These are phyloP conservation scores for Collybia nuda DNA, from an alignment of 768 basidiomycete species.

Conservation along the genomic window DNA sequence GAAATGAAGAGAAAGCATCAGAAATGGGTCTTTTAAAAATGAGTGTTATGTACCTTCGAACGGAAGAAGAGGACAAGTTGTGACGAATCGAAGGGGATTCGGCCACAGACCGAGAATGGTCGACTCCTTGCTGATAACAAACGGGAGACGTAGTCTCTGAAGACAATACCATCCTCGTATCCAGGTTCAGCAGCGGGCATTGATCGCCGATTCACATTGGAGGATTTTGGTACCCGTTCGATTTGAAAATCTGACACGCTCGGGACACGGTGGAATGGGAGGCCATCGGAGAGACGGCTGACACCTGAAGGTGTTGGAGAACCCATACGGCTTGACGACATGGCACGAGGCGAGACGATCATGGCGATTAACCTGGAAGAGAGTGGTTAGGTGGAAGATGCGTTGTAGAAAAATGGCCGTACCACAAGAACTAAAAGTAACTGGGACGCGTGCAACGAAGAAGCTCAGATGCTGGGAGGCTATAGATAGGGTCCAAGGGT, in stretches of 20 bases:
- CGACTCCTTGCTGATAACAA: conserved; percentile 59
- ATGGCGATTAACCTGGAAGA: neutral
- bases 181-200: conserved; percentile 23
- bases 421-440: too few species aligned
- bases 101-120: conserved; percentile 65
- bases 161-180: conserved; percentile 51
- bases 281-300: conserved; percentile 18
- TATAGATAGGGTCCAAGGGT: neutral
- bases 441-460: neutral
- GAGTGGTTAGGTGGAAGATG: neutral
- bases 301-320: conserved; percentile 26
- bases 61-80: conserved; percentile 76
- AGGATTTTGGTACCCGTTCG: conserved; percentile 47
- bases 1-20: conserved; percentile 5
- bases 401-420: neutral
- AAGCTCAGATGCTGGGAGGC: neutral
- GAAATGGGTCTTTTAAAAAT: neutral
- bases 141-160: conserved; percentile 52
- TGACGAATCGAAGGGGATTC: conserved; percentile 69
- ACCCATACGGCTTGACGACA: conserved; percentile 13
- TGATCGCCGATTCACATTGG: conserved; percentile 32
- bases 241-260: conserved; percentile 64
- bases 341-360: neutral
- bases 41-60: conserved; percentile 53
- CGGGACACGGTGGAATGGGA: conserved; percentile 38